A percentile compares a stretch with the other conserved stretches of the same genome.
Evolutionary conservation across 83 land plant genomes (phyloP).

Genomic region (Isoetes engelmannii): DNA sequence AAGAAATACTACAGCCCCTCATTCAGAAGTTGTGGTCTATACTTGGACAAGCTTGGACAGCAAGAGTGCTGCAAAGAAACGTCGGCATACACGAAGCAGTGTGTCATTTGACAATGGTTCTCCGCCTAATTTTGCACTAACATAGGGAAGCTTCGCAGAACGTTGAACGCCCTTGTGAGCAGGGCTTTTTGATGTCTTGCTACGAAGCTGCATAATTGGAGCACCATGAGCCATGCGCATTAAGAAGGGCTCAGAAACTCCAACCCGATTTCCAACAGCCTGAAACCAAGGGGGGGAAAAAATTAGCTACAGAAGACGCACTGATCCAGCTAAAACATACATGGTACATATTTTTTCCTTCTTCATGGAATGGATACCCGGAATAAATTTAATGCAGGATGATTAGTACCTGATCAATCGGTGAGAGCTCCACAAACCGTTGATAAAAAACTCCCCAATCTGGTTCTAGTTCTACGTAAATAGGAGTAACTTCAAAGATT

Average conservation of each 20-base stretch:
- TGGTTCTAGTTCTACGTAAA: slow-evolving; percentile 95
- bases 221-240: slow-evolving; percentile 99
- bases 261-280: slow-evolving; percentile 92
- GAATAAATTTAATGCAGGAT: neutral
- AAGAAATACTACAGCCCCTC: neutral
- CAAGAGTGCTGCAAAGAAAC: slow-evolving; percentile 87
- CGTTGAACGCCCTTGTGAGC: slow-evolving; percentile 18
- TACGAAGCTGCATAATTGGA: slow-evolving; percentile 40
- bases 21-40: neutral
- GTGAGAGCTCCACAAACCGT: slow-evolving; percentile 74
- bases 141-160: no score
- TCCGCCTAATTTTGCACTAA: neutral
- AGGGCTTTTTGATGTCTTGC: slow-evolving; percentile 33
- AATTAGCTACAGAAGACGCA: neutral
- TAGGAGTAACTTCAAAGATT: slow-evolving; percentile 85
- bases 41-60: slow-evolving; percentile 90
- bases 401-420: slow-evolving; percentile 69
- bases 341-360: neutral
- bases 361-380: neutral
- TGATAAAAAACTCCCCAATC: slow-evolving; percentile 92
- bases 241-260: slow-evolving; percentile 77
- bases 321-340: no score
- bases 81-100: slow-evolving; percentile 60
- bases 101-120: slow-evolving; percentile 45
- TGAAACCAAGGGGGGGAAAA: slow-evolving; percentile 24